phyloP scores from a whole-genome alignment of 1,139 yeast genomes.

The Debaryomyces psychrophilus region DNA sequence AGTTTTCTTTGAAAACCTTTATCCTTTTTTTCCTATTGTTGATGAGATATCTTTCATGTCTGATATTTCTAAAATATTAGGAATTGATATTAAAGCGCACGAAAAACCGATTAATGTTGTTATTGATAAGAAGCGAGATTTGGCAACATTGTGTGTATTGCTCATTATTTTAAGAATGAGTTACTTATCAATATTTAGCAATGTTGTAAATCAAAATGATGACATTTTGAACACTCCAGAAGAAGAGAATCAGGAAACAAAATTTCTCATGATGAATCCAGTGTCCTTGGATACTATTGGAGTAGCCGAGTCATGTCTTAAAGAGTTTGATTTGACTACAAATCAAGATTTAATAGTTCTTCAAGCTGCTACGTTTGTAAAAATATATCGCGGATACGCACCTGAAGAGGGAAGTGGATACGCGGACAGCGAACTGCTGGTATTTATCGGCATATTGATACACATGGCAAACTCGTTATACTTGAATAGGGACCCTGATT shows the following conservation, averaged over 20 bases:
- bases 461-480: conserved; percentile 20
- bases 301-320: conserved; percentile 2
- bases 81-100: conserved; percentile 9
- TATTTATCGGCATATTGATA: conserved; percentile 14
- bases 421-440: conserved; percentile 3
- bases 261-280: not conserved
- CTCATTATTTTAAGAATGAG: conserved; percentile 32
- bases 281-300: not conserved
- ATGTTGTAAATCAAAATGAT: conserved; percentile 17
- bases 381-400: conserved; percentile 21
- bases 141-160: conserved; percentile 30
- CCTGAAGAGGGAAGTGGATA: conserved; percentile 22
- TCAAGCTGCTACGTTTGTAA: conserved; percentile 24
- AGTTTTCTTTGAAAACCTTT: conserved; percentile 42
- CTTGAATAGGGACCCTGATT: conserved; percentile 21
- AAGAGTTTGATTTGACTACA: conserved; percentile 7
- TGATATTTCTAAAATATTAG: conserved; percentile 12
- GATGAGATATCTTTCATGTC: conserved; percentile 36
- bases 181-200: conserved; percentile 25
- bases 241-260: not conserved
- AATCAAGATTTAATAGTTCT: conserved; percentile 17
- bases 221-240: conserved; percentile 10
- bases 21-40: conserved; percentile 49
- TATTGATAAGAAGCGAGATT: conserved; percentile 29
- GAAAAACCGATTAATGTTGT: not conserved